Conservation (phyloP, 2,329 filamentous ascomycete species). For the Colletotrichum viniferum region DNA sequence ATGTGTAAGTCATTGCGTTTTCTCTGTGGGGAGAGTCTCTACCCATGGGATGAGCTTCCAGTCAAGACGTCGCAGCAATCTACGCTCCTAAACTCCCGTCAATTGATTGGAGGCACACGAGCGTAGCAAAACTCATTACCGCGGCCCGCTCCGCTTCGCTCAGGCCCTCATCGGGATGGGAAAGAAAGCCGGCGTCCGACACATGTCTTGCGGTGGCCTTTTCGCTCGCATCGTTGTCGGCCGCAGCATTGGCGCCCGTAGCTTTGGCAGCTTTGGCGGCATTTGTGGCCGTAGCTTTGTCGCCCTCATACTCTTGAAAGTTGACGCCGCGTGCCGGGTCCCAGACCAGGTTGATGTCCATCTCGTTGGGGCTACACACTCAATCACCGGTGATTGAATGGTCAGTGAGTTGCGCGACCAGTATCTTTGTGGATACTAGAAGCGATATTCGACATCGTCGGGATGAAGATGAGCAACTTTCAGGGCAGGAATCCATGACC, state of each 20-base stretch:
- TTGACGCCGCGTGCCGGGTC: not conserved
- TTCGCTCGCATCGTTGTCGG: not conserved
- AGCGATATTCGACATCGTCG: not conserved
- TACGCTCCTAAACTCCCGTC: not conserved
- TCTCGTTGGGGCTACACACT: not conserved
- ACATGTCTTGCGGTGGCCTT: not conserved
- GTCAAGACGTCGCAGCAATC: not conserved
- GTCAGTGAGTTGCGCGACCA: not conserved
- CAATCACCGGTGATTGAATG: not conserved
- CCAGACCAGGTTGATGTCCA: not conserved
- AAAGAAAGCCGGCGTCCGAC: not conserved
- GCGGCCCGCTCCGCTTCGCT: not conserved
- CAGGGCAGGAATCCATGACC: not conserved
- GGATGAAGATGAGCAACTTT: not conserved
- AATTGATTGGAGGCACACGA: not conserved
- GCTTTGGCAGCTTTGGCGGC: too few relatives aligned
- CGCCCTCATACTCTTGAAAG: not conserved
- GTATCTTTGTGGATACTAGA: not conserved
- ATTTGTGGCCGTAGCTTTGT: not conserved
- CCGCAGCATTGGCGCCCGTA: not conserved
- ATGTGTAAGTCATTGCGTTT: not conserved
- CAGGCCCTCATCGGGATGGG: rapidly evolving
- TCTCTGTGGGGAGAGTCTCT: too few relatives aligned
- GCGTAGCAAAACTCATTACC: not conserved
- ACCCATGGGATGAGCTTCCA: constrained; percentile 9